Evolutionary conservation across 257 asterid species (phyloP).

Genomic region (Datura wrightii): DNA sequence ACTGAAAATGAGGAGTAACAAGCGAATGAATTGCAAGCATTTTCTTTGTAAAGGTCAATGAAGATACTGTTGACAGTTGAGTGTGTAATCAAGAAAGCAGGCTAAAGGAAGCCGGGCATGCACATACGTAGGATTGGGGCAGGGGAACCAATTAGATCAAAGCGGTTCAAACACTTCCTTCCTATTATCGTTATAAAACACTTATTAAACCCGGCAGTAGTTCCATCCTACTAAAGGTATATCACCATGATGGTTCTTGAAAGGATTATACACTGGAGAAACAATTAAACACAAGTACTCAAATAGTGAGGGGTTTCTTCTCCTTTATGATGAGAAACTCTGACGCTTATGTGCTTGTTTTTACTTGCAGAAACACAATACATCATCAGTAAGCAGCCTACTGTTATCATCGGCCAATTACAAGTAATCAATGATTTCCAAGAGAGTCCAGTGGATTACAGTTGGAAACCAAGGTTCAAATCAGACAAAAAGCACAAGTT

Average conservation of each 20-base stretch:
- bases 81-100: neutral
- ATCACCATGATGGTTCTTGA: neutral
- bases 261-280: neutral
- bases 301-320: neutral
- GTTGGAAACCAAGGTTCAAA: neutral
- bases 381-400: conserved; percentile 1
- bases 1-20: neutral
- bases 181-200: neutral
- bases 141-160: conserved; percentile 9
- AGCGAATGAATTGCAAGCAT: neutral
- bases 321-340: neutral
- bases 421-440: neutral
- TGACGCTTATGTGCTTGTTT: neutral
- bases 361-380: neutral
- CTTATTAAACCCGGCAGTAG: neutral
- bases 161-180: neutral
- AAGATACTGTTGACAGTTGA: neutral
- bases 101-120: neutral
- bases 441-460: neutral
- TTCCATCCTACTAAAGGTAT: neutral
- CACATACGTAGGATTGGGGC: neutral
- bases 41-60: neutral
- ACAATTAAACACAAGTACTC: neutral
- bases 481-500: neutral
- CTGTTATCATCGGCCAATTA: neutral